Base-by-base conservation (phyloP, 768 basidiomycete genomes). In the Lactarius pseudohatsudake region DNA sequence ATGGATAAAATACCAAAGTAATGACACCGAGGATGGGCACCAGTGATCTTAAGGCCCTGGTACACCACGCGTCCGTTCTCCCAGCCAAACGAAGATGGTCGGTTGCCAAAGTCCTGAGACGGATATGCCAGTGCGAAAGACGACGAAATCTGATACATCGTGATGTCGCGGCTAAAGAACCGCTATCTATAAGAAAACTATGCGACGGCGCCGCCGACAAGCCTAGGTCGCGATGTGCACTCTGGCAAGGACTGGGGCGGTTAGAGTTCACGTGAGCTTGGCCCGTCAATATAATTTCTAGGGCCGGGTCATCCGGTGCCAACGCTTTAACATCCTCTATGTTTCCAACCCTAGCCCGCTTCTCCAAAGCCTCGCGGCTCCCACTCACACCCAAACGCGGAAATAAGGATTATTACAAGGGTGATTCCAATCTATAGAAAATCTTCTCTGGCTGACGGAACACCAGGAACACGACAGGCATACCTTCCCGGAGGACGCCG, bases 351-450 rank as follows among this genome's bases (percentile, higher is more conserved):
- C 38, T 64, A 18, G 80, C 79, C n/a, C 80, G 85, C 63, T 79
- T 88, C 3, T 91, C 91, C 38, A 96, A 94, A 74, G 95, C 95
- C 26, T 93, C 91, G 0, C 82, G 96, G 64, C 81, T 86, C 30
- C 85, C 94, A 2, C 80, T 98, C 59, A 94, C 90, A 0, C 81
- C 92, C 0, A 98, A 98, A 76, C 79, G 87, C 57, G 96, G 86
- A 18, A 97, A 97, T 80, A 98, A 98, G 73, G 94, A 99, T 74
- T 98, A 83, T 75, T 98, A 97, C 83, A 98, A 98, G 78, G 96
- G 96, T 90, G 8, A n/a, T 77, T 28, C 4, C 18, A 10, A 50
- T 30, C 6, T 22, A 65, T 20, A n/a, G 28, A 36, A 40, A 7
- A 16, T 9, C 20, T 59, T 20, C 32, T 30, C 30, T 41, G 15